Base-by-base conservation (phyloP, 176 grass and related monocot species). In the Ananas comosus region DNA sequence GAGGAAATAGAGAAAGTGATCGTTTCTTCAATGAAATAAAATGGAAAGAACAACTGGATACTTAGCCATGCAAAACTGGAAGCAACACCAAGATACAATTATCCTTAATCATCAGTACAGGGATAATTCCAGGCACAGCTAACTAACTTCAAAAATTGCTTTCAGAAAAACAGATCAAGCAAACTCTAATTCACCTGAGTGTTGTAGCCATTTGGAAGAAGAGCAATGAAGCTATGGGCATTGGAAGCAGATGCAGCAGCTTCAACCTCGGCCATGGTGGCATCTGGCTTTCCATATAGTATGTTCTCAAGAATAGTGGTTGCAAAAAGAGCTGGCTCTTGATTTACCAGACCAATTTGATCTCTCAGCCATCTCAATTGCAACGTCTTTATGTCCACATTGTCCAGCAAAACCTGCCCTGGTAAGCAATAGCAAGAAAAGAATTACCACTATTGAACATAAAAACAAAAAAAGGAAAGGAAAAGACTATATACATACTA, bases 301-400 rank as follows among this genome's bases (percentile, higher is more conserved):
- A 96, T 85, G 52, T 96, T 96, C n/a, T 96, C 91, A 72, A 85
- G 80, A 57, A 96, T 91, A 13, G 87, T 91, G 18, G 87, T 96
- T 4, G 91, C 84, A 12, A 96, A 96, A 54, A 96, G 84, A 7
- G 84, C 84, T 10, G 91, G 91, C 68, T 96, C 91, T 75, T 96
- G 91, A 74, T 87, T 96, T 59, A 96, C 91, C 73, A 96, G 70
- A 50, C 91, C 87, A 85, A 87, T 91, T 10, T 96, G 91, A 11
- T 96, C 87, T 69, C 91, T 96, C 9, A 96, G 71, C 91, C 91
- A 94, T 69, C 77, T 89, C 64, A 94, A 48, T 4, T 89, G 87
- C 59, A 94, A 73, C 0, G 83, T 82, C 72, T 84, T 94, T 77
- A 94, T 87, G 70, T 94, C 91, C 21, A 79, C 80, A 64, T 89